A percentile compares a stretch with the other conserved stretches of the same genome.
phyloP scores from a whole-genome alignment of 768 basidiomycete genomes.

The Mycena metata region DNA sequence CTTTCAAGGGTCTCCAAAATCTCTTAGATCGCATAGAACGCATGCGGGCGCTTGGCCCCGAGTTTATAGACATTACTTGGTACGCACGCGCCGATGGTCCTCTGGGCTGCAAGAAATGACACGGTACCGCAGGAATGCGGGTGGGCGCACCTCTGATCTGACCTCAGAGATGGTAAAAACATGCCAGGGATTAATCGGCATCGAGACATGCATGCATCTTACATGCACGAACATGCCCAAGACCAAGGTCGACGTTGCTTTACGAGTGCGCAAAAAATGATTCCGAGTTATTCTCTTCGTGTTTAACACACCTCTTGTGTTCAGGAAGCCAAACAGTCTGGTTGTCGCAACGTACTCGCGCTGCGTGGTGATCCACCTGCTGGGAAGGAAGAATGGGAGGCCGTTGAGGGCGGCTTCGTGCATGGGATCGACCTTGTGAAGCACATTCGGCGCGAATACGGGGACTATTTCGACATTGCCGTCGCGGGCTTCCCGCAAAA shows the following conservation, averaged over 20 bases:
- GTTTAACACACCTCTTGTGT: neutral
- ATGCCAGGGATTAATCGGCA: conserved; percentile 91
- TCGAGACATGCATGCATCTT: conserved; percentile 98
- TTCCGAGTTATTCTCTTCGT: conserved; percentile 17
- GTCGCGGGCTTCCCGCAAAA: conserved; percentile 94
- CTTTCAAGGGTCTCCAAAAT: conserved; percentile 88
- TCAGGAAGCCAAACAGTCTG: conserved; percentile 90
- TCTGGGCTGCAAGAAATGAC: conserved; percentile 10
- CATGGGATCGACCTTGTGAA: conserved; percentile 93
- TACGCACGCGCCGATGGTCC: conserved; percentile 45
- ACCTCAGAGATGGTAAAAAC: conserved; percentile 95
- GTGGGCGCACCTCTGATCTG: conserved; percentile 94
- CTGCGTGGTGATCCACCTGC: conserved; percentile 93
- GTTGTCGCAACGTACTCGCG: conserved; percentile 94
- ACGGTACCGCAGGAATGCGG: conserved; percentile 83
- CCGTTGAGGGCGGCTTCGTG: conserved; percentile 90
- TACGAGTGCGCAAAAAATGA: conserved; percentile 74
- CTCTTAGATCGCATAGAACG: conserved; percentile 98
- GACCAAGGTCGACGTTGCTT: conserved; percentile 93
- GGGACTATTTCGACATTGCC: conserved; percentile 95
- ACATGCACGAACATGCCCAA: conserved; percentile 99
- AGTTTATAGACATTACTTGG: conserved; percentile 99
- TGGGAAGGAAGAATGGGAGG: conserved; percentile 93
- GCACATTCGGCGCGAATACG: conserved; percentile 87
- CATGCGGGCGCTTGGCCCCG: conserved; percentile 94